These are phyloP conservation scores for Saturnispora halmiae DNA, from an alignment of 805 yeast genomes.

Conservation along the genomic window DNA sequence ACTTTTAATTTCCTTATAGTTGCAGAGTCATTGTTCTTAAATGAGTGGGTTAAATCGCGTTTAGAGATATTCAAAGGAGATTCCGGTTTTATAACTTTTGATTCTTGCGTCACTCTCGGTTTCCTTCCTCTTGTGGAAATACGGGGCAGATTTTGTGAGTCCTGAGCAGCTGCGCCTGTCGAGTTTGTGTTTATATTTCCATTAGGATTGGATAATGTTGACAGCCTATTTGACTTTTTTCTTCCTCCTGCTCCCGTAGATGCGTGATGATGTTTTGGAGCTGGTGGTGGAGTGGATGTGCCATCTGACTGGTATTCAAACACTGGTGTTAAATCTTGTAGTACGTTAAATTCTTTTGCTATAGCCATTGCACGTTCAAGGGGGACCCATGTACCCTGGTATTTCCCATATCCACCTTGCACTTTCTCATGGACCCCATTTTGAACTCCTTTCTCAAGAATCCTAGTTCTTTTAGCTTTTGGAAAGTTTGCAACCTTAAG, in stretches of 20 bases:
- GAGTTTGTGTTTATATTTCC: too few relatives aligned
- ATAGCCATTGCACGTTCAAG: conserved; percentile 62
- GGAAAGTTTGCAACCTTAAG: conserved; percentile 90
- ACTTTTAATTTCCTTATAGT: conserved; percentile 14
- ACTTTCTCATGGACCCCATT: conserved; percentile 83
- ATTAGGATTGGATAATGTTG: too few relatives aligned
- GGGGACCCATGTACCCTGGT: conserved; percentile 98
- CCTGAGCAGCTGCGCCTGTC: too few relatives aligned
- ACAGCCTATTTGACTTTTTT: conserved; percentile 12
- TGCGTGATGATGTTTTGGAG: conserved; percentile 61
- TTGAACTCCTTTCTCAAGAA: conserved; percentile 89
- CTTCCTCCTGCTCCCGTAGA: conserved; percentile 35
- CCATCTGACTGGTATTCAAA: conserved; percentile 51
- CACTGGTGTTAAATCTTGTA: conserved; percentile 51
- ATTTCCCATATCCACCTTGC: conserved; percentile 95
- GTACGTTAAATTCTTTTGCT: conserved; percentile 57
- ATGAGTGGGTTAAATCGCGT: background rate
- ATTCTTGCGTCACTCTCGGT: background rate
- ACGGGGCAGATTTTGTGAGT: background rate
- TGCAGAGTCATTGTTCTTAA: conserved; percentile 2
- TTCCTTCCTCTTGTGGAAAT: conserved; percentile 2
- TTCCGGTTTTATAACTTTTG: conserved; percentile 2
- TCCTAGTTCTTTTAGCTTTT: conserved; percentile 87
- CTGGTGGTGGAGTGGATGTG: conserved; percentile 44
- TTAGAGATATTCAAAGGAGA: background rate